These are phyloP conservation scores for Leishmania gerbilli DNA, from an alignment of 208 protist genomes.

Conservation along the genomic window DNA sequence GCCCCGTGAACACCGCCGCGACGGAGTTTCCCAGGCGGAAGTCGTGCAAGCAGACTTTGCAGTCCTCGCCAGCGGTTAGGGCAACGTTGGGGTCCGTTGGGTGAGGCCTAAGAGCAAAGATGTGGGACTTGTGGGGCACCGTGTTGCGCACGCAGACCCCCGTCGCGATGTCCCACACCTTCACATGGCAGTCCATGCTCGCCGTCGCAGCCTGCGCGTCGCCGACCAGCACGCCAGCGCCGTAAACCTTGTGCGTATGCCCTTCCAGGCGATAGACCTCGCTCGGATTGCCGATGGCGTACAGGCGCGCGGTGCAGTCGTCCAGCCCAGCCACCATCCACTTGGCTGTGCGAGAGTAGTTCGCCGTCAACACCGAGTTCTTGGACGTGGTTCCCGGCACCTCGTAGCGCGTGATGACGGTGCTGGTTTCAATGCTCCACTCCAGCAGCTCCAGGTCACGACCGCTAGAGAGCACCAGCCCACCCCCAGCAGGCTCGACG, in stretches of 20 bases:
- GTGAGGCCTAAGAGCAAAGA: constrained; percentile 63
- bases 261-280: constrained; percentile 35
- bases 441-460: constrained; percentile 35
- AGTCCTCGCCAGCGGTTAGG: constrained; percentile 58
- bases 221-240: constrained; percentile 37
- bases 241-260: constrained; percentile 69
- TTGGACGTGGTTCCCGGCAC: constrained; percentile 19
- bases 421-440: constrained; percentile 28
- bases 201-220: constrained; percentile 43
- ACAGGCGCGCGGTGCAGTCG: constrained; percentile 34
- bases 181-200: constrained; percentile 61
- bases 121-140: constrained; percentile 43
- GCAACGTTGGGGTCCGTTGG: constrained; percentile 38
- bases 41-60: constrained; percentile 60
- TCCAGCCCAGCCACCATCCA: constrained; percentile 38
- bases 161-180: constrained; percentile 60
- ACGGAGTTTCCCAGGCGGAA: constrained; percentile 52
- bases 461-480: constrained; percentile 30
- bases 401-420: constrained; percentile 27
- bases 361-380: constrained; percentile 26
- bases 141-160: constrained; percentile 26
- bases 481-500: constrained; percentile 15
- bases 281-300: constrained; percentile 27
- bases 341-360: constrained; percentile 25
- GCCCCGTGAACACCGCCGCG: constrained; percentile 45